Conservation (phyloP, 1,284 basidiomycete species). For the Peniophora sp. region DNA sequence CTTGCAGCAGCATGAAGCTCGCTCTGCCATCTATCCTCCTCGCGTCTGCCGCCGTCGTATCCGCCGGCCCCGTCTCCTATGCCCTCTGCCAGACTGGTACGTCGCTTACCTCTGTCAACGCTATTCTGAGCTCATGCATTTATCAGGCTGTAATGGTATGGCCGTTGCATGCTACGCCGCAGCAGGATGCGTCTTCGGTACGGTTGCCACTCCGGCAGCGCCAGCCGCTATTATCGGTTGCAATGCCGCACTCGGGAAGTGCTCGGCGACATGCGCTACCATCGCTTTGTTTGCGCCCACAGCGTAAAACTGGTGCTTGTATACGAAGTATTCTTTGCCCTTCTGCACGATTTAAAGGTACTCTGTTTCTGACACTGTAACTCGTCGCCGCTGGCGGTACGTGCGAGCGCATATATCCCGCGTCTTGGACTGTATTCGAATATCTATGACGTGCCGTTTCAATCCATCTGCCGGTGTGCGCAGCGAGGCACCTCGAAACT, state of each 20-base stretch:
- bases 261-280: slow-evolving; percentile 9
- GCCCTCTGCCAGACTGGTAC: slow-evolving; percentile 12
- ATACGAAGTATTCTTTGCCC: too few species aligned
- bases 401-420: too few species aligned
- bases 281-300: slow-evolving; percentile 6
- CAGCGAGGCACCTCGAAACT: too few species aligned
- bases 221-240: slow-evolving; percentile 10
- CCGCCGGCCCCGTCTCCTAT: slow-evolving; percentile 7
- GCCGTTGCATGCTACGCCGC: slow-evolving; percentile 12
- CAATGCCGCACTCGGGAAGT: slow-evolving; percentile 11
- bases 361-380: too few species aligned
- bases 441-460: too few species aligned
- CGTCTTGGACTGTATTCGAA: too few species aligned
- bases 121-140: background rate
- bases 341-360: too few species aligned
- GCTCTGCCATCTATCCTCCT: slow-evolving; percentile 1
- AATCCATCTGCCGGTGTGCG: too few species aligned
- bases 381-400: too few species aligned
- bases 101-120: background rate
- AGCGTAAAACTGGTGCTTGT: too few species aligned
- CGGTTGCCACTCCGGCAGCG: slow-evolving; percentile 6
- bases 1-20: slow-evolving; percentile 6
- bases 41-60: slow-evolving; percentile 2
- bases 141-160: slow-evolving; percentile 11
- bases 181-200: slow-evolving; percentile 10